Conservation (phyloP, 2,329 filamentous ascomycete genomes). For the Aureobasidium sp. region DNA sequence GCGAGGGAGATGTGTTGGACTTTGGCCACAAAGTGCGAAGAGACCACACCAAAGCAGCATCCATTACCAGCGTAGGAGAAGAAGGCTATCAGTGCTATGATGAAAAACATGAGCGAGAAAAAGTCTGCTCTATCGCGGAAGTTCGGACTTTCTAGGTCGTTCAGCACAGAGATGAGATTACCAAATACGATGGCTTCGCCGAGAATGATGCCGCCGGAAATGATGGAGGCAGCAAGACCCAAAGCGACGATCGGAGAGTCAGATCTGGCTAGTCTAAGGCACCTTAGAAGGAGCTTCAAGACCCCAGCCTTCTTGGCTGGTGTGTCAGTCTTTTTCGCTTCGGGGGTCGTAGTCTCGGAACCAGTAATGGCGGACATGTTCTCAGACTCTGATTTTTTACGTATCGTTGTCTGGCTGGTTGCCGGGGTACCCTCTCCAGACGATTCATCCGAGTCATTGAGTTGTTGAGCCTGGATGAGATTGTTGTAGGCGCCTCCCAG, state of each 20-base stretch:
- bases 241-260: constrained; percentile 35
- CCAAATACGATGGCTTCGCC: constrained; percentile 55
- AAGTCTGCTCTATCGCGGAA: constrained; percentile 30
- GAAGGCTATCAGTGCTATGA: constrained; percentile 46
- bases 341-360: constrained; percentile 28
- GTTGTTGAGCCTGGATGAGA: constrained; percentile 17
- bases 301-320: constrained; percentile 5
- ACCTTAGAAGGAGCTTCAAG: constrained; percentile 13
- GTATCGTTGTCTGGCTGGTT: constrained; percentile 49
- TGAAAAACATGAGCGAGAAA: constrained; percentile 47
- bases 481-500: constrained; percentile 15
- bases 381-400: constrained; percentile 42
- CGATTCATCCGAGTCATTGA: constrained; percentile 7
- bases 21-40: constrained; percentile 39
- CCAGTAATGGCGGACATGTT: constrained; percentile 32
- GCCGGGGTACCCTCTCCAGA: neutral
- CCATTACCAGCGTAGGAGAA: constrained; percentile 38
- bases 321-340: constrained; percentile 26
- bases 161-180: constrained; percentile 45
- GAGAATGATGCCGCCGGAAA: constrained; percentile 47
- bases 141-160: constrained; percentile 28
- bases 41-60: constrained; percentile 43
- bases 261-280: constrained; percentile 28
- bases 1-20: constrained; percentile 42
- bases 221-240: constrained; percentile 38